Percentiles rank a stretch among this genome's conserved stretches.
Evolutionary conservation across 2,329 filamentous ascomycete genomes (phyloP).

Genomic region (Penicillium sclerotiorum): DNA sequence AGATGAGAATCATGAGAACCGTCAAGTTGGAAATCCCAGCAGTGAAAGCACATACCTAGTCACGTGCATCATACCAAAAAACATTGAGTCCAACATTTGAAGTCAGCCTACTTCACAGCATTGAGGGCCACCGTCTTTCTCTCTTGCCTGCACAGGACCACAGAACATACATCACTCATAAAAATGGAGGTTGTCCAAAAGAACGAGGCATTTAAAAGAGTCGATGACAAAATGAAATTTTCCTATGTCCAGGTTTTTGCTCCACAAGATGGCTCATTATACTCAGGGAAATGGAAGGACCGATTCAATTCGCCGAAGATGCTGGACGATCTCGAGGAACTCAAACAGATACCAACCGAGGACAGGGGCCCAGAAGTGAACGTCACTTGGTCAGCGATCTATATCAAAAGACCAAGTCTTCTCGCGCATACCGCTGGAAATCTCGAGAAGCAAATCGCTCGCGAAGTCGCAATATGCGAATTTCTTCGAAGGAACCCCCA

Average conservation of each 20-base stretch:
- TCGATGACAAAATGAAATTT: conserved; percentile 22
- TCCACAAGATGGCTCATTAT: conserved; percentile 19
- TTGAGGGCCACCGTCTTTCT: too few species aligned
- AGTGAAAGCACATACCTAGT: too few species aligned
- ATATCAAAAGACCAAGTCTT: conserved; percentile 25
- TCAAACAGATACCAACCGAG: conserved; percentile 18
- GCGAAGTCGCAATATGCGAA: conserved; percentile 28
- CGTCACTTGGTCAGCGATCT: conserved; percentile 20
- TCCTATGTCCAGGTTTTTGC: conserved; percentile 25
- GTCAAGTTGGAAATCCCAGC: too few species aligned
- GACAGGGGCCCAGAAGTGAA: conserved; percentile 19
- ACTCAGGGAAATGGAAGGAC: conserved; percentile 25
- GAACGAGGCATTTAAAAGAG: conserved; percentile 22
- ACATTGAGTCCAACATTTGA: too few species aligned
- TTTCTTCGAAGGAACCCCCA: conserved; percentile 28
- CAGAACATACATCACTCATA: not conserved
- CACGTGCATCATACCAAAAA: too few species aligned
- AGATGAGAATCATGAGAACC: too few species aligned
- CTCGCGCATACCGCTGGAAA: conserved; percentile 18
- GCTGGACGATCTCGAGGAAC: conserved; percentile 18
- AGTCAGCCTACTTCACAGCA: too few species aligned
- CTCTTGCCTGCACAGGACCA: too few species aligned
- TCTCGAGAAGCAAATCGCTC: conserved; percentile 21
- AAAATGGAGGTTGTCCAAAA: conserved; percentile 26
- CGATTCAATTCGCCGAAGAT: conserved; percentile 16